These are phyloP conservation scores for Cyclocybe cylindracea DNA, from an alignment of 768 basidiomycete species.

Conservation along the genomic window DNA sequence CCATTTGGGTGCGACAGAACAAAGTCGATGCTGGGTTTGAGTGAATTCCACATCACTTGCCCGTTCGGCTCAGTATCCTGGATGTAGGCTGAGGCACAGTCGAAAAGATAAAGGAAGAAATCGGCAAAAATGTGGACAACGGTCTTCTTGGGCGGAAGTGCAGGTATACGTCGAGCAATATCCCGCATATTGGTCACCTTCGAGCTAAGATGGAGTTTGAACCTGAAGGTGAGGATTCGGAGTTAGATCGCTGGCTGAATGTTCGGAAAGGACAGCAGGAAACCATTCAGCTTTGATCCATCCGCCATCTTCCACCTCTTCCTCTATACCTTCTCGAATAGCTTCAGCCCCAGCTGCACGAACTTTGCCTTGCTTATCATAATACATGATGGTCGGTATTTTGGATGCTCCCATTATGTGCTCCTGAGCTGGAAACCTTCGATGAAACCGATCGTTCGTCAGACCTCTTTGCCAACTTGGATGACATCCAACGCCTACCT, in stretches of 20 bases:
- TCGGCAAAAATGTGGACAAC: slow-evolving; percentile 47
- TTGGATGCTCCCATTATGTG: slow-evolving; percentile 47
- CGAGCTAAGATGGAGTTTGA: slow-evolving; percentile 32
- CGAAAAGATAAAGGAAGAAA: slow-evolving; percentile 47
- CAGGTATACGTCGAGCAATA: slow-evolving; percentile 31
- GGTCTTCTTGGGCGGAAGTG: slow-evolving; percentile 42
- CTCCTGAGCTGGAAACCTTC: slow-evolving; percentile 52
- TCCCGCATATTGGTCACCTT: slow-evolving; percentile 17
- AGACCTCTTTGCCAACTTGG: too few relatives aligned
- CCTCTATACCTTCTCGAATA: slow-evolving; percentile 35
- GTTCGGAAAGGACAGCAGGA: neutral
- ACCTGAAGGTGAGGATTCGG: slow-evolving; percentile 19
- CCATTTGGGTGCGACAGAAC: slow-evolving; percentile 46
- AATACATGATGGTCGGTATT: slow-evolving; percentile 43
- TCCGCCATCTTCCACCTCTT: slow-evolving; percentile 44
- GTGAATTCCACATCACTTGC: slow-evolving; percentile 38
- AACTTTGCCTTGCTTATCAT: slow-evolving; percentile 40
- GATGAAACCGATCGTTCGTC: neutral
- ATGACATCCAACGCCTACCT: slow-evolving; percentile 24
- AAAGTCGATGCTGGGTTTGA: slow-evolving; percentile 40
- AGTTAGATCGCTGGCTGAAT: neutral
- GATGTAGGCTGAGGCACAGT: slow-evolving; percentile 43
- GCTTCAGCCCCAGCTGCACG: slow-evolving; percentile 53
- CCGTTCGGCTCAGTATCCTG: slow-evolving; percentile 47
- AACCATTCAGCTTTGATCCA: slow-evolving; percentile 55